Base-by-base conservation (phyloP, 495 filamentous ascomycete species). In the Penicillium canariense region DNA sequence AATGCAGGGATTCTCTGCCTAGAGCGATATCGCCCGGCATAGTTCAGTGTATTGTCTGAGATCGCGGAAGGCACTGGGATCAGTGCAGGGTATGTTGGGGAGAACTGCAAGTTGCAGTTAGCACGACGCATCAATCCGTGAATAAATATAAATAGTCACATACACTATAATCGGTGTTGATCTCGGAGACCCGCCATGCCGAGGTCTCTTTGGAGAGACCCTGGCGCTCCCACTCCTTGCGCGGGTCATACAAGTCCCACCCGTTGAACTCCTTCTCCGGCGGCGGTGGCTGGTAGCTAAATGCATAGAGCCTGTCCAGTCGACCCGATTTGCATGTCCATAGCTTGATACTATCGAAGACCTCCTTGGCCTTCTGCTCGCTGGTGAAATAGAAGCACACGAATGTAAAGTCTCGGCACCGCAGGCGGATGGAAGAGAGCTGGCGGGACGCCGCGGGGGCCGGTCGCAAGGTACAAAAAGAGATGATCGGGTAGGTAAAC, bases 11-110 rank as follows among this genome's bases (percentile, higher is more conserved):
- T 89, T 52, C 94, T 84, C 42, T 84, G 84, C 45, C 90, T 81
- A 0, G 94, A 97, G 30, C 94, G 87, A 72, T 93, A 97, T 53
- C 80, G 78, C 55, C 88, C 88, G 10, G 93, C 95, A 65, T 99
- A 96, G 56, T 96, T 96, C 50, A 99, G 82, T 39, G 91, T 91
- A 59, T 92, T 97, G 71, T 99, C 94, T 35, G 94, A 97, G 60
- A 99, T 95, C 42, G 83, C 80, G 27, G 85, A 83, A 18, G 94
- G 94, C 15, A 97, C 90, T 23, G 83, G 83, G 11, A 99, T 80
- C 18, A 96, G 57, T 1, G 86, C 85, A 31, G 94, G 94, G 68
- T 99, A 99, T n/a, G 95, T 99, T 11, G 89, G 85, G 26, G 91
- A 96, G 65, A 96, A 97, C 85, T 89, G 53, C 28, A 63, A 6